Conservation (phyloP, 2,329 filamentous ascomycete species). For the Xylaria sp. region DNA sequence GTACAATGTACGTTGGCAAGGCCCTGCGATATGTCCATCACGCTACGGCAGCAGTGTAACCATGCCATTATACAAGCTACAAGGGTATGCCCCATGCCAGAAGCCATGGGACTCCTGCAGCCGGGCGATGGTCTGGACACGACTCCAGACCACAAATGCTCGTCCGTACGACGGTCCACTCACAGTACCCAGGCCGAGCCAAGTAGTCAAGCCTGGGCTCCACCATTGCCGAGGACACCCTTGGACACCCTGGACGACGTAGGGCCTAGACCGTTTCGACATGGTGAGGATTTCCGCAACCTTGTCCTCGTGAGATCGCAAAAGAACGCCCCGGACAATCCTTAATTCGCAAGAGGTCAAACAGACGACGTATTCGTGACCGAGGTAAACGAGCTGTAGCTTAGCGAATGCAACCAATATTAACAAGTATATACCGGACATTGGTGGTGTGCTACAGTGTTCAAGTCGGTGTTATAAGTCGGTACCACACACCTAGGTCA, state of each 20-base stretch:
- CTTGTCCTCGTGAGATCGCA: slow-evolving; percentile 19
- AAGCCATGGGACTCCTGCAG: slow-evolving; percentile 24
- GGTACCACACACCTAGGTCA: not conserved
- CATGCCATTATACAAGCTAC: slow-evolving; percentile 24
- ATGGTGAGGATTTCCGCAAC: slow-evolving; percentile 19
- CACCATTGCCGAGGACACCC: slow-evolving; percentile 24
- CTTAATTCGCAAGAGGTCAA: not conserved
- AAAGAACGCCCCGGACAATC: not conserved
- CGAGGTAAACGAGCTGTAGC: not conserved
- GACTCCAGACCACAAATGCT: slow-evolving; percentile 19
- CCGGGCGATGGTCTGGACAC: slow-evolving; percentile 33
- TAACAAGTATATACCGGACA: not conserved
- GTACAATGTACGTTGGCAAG: slow-evolving; percentile 7
- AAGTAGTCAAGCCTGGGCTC: slow-evolving; percentile 24
- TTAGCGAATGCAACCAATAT: not conserved
- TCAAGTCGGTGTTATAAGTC: too few relatives aligned
- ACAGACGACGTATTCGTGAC: slow-evolving; percentile 2
- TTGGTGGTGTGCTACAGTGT: not conserved
- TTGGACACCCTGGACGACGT: slow-evolving; percentile 21
- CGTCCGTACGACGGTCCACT: slow-evolving; percentile 9
- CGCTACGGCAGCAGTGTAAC: slow-evolving; percentile 31
- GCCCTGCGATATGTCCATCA: slow-evolving; percentile 7
- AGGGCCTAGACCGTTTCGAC: slow-evolving; percentile 36
- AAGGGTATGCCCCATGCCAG: slow-evolving; percentile 7
- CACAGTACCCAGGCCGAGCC: not conserved